These are phyloP conservation scores for Protea cynaroides DNA, from an alignment of 164 flowering plant genomes.

Conservation along the genomic window DNA sequence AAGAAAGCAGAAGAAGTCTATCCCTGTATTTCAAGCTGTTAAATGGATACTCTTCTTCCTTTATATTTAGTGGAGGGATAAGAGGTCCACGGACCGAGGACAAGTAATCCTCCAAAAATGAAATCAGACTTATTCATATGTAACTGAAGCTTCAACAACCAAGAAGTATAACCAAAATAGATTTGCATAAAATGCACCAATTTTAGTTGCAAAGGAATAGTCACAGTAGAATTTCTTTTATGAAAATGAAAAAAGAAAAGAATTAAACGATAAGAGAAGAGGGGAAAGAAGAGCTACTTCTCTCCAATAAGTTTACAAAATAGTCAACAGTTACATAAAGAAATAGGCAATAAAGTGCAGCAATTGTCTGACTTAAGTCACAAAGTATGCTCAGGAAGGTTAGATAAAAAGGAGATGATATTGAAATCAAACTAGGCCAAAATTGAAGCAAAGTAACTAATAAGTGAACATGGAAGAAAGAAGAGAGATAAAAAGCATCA, in stretches of 20 bases:
- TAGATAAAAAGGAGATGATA: background rate
- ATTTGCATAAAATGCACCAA: background rate
- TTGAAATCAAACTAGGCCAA: background rate
- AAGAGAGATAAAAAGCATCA: background rate
- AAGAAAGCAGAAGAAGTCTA: too few relatives aligned
- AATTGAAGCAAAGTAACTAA: background rate
- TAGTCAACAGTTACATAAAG: background rate
- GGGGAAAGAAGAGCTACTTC: too few relatives aligned
- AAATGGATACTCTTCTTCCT: too few relatives aligned
- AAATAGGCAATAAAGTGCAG: background rate
- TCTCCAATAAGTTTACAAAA: background rate
- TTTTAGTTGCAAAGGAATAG: background rate
- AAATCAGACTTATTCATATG: too few relatives aligned
- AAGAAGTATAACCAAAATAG: background rate
- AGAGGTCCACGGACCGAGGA: too few relatives aligned
- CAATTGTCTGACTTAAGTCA: background rate
- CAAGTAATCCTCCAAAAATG: too few relatives aligned
- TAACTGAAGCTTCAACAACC: too few relatives aligned
- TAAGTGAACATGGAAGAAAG: background rate
- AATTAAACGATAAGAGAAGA: background rate
- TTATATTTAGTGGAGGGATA: too few relatives aligned
- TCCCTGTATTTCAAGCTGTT: too few relatives aligned
- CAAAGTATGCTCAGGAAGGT: too few relatives aligned
- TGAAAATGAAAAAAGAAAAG: slow-evolving; percentile 8
- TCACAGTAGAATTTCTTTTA: background rate